phyloP scores from a whole-genome alignment of 805 yeast genomes.

The Saccharomycopsis schoenii region DNA sequence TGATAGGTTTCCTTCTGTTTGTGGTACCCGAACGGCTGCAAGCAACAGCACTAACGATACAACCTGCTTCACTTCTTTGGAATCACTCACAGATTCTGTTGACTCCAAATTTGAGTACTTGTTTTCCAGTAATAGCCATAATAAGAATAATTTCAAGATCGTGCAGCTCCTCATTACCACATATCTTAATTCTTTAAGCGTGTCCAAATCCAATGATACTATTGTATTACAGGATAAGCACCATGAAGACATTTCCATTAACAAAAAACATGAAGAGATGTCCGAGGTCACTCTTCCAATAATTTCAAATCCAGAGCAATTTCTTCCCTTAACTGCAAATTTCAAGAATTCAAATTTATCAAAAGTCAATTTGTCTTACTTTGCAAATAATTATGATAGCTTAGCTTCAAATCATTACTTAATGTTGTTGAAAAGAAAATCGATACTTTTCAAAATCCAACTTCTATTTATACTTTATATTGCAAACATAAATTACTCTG shows the following conservation, averaged over 20 bases:
- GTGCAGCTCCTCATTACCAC: neutral
- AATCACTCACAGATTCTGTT: neutral
- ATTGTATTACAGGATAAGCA: too few relatives aligned
- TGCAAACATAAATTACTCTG: slow-evolving; percentile 16
- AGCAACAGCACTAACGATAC: neutral
- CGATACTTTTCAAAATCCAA: slow-evolving; percentile 13
- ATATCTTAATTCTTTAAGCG: neutral
- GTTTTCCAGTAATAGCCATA: neutral
- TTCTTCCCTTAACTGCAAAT: neutral
- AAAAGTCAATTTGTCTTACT: neutral
- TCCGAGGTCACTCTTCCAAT: neutral
- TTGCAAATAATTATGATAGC: neutral
- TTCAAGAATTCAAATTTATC: neutral
- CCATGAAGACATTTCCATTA: neutral
- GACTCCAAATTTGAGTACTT: neutral
- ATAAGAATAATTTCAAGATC: neutral
- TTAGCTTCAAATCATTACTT: neutral
- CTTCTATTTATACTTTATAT: slow-evolving; percentile 11
- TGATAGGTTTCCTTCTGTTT: neutral
- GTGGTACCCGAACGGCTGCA: neutral
- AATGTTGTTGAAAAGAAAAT: slow-evolving; percentile 6
- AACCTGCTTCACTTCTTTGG: neutral
- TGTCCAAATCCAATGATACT: neutral
- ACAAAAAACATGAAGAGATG: neutral
- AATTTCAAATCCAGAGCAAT: neutral